A percentile compares a stretch with the other conserved stretches of the same genome.
phyloP scores from a whole-genome alignment of 2,329 filamentous ascomycete species.

The Lasiodiplodia citricola region DNA sequence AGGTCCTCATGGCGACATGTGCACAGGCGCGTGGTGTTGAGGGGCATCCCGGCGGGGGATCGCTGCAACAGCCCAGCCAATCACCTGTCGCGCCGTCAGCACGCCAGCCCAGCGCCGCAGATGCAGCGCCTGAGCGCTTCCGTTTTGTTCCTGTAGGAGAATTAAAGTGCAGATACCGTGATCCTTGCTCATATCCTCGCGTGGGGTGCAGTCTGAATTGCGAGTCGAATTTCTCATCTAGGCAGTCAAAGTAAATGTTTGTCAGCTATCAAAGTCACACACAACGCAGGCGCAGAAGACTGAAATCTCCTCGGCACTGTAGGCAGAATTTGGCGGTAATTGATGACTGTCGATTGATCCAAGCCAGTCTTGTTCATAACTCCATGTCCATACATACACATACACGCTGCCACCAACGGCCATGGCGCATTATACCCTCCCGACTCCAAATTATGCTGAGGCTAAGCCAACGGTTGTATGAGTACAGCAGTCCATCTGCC shows the following conservation, averaged over 20 bases:
- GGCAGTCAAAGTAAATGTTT: neutral
- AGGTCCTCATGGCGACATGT: slow-evolving; percentile 37
- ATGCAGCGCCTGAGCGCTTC: neutral
- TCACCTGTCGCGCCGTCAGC: slow-evolving; percentile 10
- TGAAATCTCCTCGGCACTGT: neutral
- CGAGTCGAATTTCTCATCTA: neutral
- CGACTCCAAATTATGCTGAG: slow-evolving; percentile 22
- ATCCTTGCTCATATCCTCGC: neutral
- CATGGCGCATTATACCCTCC: slow-evolving; percentile 4
- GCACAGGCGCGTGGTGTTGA: slow-evolving; percentile 47
- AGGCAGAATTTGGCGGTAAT: neutral
- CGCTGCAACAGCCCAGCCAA: neutral
- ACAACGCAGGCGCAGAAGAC: too few relatives aligned
- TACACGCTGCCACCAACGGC: neutral
- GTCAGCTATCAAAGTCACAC: neutral
- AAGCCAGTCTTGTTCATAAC: slow-evolving; percentile 16
- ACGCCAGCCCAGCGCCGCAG: slow-evolving; percentile 9
- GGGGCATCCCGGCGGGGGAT: slow-evolving; percentile 27
- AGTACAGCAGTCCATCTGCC: neutral
- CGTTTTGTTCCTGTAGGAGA: neutral
- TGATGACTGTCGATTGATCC: slow-evolving; percentile 2
- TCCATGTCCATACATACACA: slow-evolving; percentile 17
- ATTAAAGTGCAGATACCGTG: neutral
- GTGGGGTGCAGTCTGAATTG: neutral
- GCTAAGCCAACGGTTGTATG: slow-evolving; percentile 15